These are phyloP conservation scores for Arxiozyma telluris DNA, from an alignment of 1,139 yeast genomes.

Conservation along the genomic window DNA sequence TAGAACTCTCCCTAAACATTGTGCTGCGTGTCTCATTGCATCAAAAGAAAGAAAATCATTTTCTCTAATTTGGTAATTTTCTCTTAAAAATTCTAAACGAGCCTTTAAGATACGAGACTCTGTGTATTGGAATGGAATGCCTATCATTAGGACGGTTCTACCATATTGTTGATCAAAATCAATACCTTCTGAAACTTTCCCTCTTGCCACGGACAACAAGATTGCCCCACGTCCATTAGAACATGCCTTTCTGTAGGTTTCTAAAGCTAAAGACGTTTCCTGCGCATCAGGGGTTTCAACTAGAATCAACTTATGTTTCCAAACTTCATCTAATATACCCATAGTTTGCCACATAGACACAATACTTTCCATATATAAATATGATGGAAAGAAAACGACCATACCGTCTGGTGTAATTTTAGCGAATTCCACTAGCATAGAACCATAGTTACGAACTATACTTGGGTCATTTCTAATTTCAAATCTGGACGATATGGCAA, in stretches of 20 bases:
- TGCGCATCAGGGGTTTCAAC: slow-evolving; percentile 99
- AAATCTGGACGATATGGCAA: slow-evolving; percentile 88
- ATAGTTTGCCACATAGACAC: slow-evolving; percentile 97
- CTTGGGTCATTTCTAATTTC: slow-evolving; percentile 97
- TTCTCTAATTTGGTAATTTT: slow-evolving; percentile 84
- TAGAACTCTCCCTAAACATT: slow-evolving; percentile 90
- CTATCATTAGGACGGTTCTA: slow-evolving; percentile 95
- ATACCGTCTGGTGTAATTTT: slow-evolving; percentile 96
- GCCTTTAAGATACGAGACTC: slow-evolving; percentile 95
- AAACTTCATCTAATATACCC: slow-evolving; percentile 96
- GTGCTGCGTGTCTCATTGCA: slow-evolving; percentile 99
- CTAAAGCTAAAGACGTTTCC: slow-evolving; percentile 90
- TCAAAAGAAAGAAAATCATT: slow-evolving; percentile 93
- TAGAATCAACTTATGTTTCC: slow-evolving; percentile 89
- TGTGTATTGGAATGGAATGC: slow-evolving; percentile 97
- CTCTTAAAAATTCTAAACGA: slow-evolving; percentile 83
- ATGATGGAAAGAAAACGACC: slow-evolving; percentile 96
- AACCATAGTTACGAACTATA: slow-evolving; percentile 93
- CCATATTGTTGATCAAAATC: slow-evolving; percentile 99
- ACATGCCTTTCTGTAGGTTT: slow-evolving; percentile 93
- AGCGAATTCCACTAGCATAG: slow-evolving; percentile 80
- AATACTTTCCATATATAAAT: slow-evolving; percentile 93
- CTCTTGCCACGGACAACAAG: slow-evolving; percentile 93
- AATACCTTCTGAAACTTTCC: slow-evolving; percentile 96
- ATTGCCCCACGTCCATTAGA: slow-evolving; percentile 97